Conservation (phyloP, 2,329 filamentous ascomycete species). For the Pochonia chlamydosporia region DNA sequence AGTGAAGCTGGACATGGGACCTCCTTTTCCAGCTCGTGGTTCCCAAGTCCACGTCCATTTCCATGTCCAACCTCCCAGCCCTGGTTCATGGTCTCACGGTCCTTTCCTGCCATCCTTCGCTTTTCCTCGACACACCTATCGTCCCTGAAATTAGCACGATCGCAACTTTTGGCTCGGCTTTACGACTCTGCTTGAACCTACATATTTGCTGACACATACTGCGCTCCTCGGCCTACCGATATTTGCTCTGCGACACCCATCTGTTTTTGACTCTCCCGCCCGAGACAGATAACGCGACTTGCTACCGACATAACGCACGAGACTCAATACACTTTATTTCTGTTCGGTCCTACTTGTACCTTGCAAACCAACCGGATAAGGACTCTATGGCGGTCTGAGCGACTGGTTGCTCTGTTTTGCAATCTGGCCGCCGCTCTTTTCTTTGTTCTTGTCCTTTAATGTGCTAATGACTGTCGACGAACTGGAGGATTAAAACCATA, state of each 20-base stretch:
- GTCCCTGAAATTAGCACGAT: too few species aligned
- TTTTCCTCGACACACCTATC: background rate
- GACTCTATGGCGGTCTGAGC: constrained; percentile 7
- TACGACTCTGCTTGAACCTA: background rate
- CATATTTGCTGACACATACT: background rate
- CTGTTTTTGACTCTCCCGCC: too few species aligned
- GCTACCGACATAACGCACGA: background rate
- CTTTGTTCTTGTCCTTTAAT: constrained; percentile 12
- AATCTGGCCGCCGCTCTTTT: constrained; percentile 4
- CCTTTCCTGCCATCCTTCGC: background rate
- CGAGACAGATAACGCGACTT: background rate
- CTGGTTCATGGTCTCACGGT: background rate
- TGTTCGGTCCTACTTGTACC: too few species aligned
- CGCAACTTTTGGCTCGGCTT: too few species aligned
- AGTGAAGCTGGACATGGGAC: background rate
- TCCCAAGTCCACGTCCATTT: background rate
- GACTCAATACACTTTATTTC: background rate
- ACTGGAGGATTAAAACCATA: constrained; percentile 1
- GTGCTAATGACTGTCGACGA: constrained; percentile 17
- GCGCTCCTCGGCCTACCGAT: too few species aligned
- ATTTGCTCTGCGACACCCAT: too few species aligned
- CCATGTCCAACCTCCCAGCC: background rate
- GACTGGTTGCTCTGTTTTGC: constrained; percentile 1
- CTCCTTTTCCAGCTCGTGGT: constrained; percentile 2
- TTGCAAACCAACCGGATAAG: background rate